phyloP scores from a whole-genome alignment of 768 basidiomycete genomes.

The Lactifluus piperatus region DNA sequence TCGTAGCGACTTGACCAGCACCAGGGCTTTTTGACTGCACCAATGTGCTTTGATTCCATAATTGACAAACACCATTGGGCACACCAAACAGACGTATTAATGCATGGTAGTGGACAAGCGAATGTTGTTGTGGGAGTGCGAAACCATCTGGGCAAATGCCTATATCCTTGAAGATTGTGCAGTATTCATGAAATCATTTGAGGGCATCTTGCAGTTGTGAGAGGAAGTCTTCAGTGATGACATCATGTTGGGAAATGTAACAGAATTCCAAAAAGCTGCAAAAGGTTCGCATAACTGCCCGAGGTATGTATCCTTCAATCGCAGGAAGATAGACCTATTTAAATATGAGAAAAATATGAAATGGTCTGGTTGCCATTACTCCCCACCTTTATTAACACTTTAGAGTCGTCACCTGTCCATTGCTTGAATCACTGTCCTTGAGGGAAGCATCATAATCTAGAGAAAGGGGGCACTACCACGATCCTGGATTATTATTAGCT shows the following conservation, averaged over 20 bases:
- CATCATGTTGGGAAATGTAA: constrained; percentile 19
- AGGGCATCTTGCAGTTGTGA: constrained; percentile 16
- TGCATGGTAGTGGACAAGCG: not conserved
- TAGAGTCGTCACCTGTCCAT: constrained; percentile 33
- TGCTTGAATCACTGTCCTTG: no score
- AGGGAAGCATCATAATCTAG: no score
- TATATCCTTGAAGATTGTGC: not conserved
- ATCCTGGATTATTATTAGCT: no score
- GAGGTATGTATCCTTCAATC: constrained; percentile 2
- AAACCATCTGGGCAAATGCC: not conserved
- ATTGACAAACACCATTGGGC: not conserved
- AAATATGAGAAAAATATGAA: no score
- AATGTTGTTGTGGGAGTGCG: not conserved
- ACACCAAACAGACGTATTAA: not conserved
- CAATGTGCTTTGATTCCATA: not conserved
- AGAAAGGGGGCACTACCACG: no score
- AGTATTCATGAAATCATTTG: not conserved
- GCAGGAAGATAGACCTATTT: constrained; percentile 23
- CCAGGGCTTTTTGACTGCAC: not conserved
- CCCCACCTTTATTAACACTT: constrained; percentile 32
- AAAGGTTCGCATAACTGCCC: constrained; percentile 11
- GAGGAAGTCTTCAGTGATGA: not conserved
- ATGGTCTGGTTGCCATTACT: no score
- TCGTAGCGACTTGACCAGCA: not conserved
- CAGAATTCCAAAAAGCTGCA: constrained; percentile 22